Evolutionary conservation across 2,329 filamentous ascomycete species (phyloP).

Genomic region (Lecanosticta acicola): DNA sequence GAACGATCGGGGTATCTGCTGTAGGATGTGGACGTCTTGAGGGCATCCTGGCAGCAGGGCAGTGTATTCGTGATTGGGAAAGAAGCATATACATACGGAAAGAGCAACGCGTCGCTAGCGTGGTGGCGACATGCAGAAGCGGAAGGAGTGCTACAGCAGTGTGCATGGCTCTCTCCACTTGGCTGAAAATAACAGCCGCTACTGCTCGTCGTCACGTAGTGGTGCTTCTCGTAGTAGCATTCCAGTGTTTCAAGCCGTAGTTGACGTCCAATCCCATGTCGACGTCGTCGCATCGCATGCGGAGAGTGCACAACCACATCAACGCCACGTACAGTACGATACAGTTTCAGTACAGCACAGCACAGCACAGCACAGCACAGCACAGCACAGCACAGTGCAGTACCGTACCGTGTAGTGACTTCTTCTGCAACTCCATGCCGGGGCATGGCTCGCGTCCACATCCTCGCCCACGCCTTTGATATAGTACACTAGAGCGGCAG

Average conservation of each 20-base stretch:
- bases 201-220: background rate
- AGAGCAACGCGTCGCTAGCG: background rate
- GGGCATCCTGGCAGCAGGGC: no score
- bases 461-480: background rate
- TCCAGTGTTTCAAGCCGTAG: constrained; percentile 11
- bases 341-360: no score
- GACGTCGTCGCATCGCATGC: background rate
- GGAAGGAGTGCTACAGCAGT: background rate
- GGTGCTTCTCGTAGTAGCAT: constrained; percentile 7
- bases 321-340: no score
- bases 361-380: no score
- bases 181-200: background rate
- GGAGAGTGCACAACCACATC: no score
- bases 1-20: no score
- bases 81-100: background rate
- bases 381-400: no score
- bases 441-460: background rate
- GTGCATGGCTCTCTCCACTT: no score
- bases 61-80: no score
- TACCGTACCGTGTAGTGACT: no score
- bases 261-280: background rate
- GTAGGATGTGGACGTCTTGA: no score
- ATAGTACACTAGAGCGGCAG: background rate
- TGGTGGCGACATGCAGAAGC: background rate
- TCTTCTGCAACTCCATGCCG: no score